Conservation (phyloP, 1,284 basidiomycete genomes). For the Pulveroboletus ridleyi region DNA sequence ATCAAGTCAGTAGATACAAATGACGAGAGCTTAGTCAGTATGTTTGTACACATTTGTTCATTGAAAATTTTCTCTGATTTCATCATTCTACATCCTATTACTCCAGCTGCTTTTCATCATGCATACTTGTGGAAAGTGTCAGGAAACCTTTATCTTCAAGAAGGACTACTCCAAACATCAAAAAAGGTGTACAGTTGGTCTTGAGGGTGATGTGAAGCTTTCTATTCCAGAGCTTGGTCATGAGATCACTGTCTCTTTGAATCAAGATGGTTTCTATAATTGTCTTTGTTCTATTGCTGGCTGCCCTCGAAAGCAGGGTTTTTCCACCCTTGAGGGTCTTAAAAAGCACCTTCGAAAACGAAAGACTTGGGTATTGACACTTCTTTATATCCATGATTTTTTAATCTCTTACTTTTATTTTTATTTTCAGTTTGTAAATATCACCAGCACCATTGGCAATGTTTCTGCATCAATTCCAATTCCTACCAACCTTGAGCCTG, state of each 20-base stretch:
- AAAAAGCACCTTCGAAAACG: not conserved
- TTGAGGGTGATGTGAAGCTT: not conserved
- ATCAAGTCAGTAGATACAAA: too few relatives aligned
- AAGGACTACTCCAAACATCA: not conserved
- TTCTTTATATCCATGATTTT: too few relatives aligned
- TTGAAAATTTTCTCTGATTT: not conserved
- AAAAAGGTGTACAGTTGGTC: not conserved
- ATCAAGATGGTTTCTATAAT: not conserved
- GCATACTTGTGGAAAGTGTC: slow-evolving; percentile 2
- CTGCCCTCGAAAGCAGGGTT: not conserved
- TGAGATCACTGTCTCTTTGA: not conserved
- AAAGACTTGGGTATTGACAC: not conserved
- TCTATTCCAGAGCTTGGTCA: not conserved
- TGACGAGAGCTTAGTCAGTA: too few relatives aligned
- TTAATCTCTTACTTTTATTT: too few relatives aligned
- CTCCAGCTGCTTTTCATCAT: not conserved
- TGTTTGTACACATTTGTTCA: too few relatives aligned
- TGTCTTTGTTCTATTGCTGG: not conserved
- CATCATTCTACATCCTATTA: too few relatives aligned
- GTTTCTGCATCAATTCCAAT: too few relatives aligned
- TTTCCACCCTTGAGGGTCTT: not conserved
- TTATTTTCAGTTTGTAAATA: too few relatives aligned
- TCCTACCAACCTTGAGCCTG: too few relatives aligned
- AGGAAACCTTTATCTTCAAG: not conserved
- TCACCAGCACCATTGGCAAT: too few relatives aligned